Evolutionary conservation across 805 yeast genomes (phyloP).

Genomic region (Tetrapisispora fleetii): DNA sequence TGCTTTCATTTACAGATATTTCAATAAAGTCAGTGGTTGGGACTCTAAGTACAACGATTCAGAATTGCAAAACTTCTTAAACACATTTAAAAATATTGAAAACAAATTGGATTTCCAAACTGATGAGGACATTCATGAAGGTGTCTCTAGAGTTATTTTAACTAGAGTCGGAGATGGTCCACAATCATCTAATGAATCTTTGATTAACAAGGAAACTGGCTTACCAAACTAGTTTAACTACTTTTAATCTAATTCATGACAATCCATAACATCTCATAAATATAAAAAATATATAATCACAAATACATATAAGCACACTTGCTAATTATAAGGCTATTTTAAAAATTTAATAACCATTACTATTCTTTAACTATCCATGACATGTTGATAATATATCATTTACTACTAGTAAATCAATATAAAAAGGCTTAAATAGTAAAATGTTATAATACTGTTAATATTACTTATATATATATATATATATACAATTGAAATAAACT

Average conservation of each 20-base stretch:
- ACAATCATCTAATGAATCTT: conserved; percentile 42
- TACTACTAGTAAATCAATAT: no score
- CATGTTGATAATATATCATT: no score
- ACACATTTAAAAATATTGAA: conserved; percentile 16
- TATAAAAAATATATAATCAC: background rate
- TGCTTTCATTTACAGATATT: conserved; percentile 54
- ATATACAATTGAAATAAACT: conserved; percentile 2
- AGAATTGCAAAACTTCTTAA: conserved; percentile 17
- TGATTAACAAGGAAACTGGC: conserved; percentile 51
- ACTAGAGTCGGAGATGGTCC: conserved; percentile 90
- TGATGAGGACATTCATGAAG: conserved; percentile 46
- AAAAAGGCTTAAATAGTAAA: background rate
- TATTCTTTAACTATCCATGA: no score
- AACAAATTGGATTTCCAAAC: conserved; percentile 31
- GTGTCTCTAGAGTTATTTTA: conserved; percentile 75
- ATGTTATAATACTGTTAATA: conserved; percentile 1
- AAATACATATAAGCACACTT: background rate
- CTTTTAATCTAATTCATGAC: background rate
- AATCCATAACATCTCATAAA: background rate
- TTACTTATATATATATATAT: background rate
- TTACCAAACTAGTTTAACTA: conserved; percentile 37
- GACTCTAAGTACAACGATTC: conserved; percentile 32
- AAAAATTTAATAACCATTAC: no score
- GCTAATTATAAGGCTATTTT: background rate
- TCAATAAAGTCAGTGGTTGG: conserved; percentile 64